These are phyloP conservation scores for Eremothecium gossypii DNA, from an alignment of 1,139 yeast genomes.

Conservation along the genomic window DNA sequence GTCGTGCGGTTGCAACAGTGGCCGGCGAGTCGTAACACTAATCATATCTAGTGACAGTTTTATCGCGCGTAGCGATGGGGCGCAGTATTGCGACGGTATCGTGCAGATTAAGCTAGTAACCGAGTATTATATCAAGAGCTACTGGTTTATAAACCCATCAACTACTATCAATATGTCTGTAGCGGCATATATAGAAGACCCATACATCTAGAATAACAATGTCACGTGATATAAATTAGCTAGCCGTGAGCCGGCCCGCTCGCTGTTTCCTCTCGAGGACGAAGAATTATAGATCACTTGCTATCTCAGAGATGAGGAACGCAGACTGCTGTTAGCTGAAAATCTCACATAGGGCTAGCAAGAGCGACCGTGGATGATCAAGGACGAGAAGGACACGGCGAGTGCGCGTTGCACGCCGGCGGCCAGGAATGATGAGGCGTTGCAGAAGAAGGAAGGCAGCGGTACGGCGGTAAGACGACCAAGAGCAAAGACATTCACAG, in stretches of 20 bases:
- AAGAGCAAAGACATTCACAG: conserved; percentile 41
- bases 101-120: too few species aligned
- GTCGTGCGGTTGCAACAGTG: too few species aligned
- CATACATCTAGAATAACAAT: too few species aligned
- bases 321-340: not conserved
- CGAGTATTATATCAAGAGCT: too few species aligned
- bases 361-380: not conserved
- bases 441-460: not conserved
- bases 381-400: not conserved
- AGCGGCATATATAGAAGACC: too few species aligned
- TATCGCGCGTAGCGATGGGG: too few species aligned
- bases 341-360: not conserved
- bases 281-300: conserved; percentile 1
- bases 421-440: not conserved
- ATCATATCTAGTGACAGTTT: too few species aligned
- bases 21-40: too few species aligned
- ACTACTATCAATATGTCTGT: too few species aligned
- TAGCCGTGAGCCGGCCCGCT: not conserved
- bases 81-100: too few species aligned
- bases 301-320: not conserved
- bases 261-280: conserved; percentile 1
- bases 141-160: too few species aligned
- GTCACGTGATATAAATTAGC: too few species aligned
- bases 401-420: not conserved
- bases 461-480: conserved; percentile 4